Base-by-base conservation (phyloP, 352 stramenopile species). In the Globisporangium ultimum region DNA sequence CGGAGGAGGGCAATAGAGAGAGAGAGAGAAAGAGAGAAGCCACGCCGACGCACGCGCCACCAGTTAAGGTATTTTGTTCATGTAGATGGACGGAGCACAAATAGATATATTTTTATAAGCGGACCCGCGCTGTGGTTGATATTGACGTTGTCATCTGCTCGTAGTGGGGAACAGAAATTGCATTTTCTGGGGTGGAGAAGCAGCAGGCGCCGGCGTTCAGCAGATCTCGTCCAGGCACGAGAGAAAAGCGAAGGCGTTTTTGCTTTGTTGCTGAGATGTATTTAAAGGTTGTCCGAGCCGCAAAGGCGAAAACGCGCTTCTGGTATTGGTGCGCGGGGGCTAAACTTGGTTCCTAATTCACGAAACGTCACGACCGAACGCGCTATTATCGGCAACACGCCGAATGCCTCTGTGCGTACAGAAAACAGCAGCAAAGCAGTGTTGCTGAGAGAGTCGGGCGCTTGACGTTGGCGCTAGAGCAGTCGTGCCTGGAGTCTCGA, bases 61-160 rank as follows among this genome's bases (percentile, higher is more conserved):
- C 12, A 45, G 17, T 45, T 15, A n/a, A n/a, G 17, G 24, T 28
- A 52, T 18, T 17, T 52, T 52, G 28, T 52, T 52, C 24, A 52
- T 32, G 47, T 48, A 5, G 5, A 43, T 45, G 40, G 40, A 45
- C 17, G 40, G 43, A 48, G 17, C 20, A 22, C 40, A 45, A 18
- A n/a, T 45, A 45, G 40, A 45, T 45, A 45, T 45, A 45, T 45
- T 45, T 36, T 45, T 45, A 45, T 17, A 45, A 45, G 13, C 43
- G 17, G 43, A 1, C 43, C 43, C 17, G 13, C 40, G 17, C 40
- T 45, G 17, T n/a, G 40, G 1, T 43, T 45, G 40, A 45, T 45
- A 54, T 54, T 38, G 24, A 45, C 13, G 48, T 48, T 56, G 34
- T 56, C 15, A 2, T 45, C 9, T 56, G 50, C 28, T 28, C 20